A percentile compares a stretch with the other conserved stretches of the same genome.
phyloP scores from a whole-genome alignment of 1,139 yeast genomes.

The Pichia terricola region DNA sequence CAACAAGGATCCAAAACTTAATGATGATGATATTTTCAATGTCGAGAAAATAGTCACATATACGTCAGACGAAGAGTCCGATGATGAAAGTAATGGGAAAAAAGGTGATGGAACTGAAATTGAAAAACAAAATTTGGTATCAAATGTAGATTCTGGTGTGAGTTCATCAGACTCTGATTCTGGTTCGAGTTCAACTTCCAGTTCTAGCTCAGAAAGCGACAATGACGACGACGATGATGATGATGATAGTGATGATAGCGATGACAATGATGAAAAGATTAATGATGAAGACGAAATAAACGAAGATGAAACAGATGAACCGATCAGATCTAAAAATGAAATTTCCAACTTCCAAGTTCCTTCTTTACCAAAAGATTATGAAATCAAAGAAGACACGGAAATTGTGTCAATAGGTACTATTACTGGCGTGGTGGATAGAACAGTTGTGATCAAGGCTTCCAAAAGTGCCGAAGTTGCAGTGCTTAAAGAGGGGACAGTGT shows the following conservation, averaged over 20 bases:
- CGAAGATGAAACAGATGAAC: slow-evolving; percentile 38
- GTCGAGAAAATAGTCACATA: slow-evolving; percentile 9
- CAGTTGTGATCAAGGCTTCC: slow-evolving; percentile 64
- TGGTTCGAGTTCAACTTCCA: slow-evolving; percentile 8
- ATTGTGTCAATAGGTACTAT: slow-evolving; percentile 70
- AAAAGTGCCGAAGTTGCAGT: slow-evolving; percentile 80
- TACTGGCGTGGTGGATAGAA: slow-evolving; percentile 59
- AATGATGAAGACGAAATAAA: slow-evolving; percentile 27
- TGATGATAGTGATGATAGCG: slow-evolving; percentile 22
- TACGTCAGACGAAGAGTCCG: slow-evolving; percentile 14
- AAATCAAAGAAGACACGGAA: slow-evolving; percentile 48
- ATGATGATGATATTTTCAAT: slow-evolving; percentile 10
- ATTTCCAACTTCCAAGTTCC: slow-evolving; percentile 60
- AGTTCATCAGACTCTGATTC: slow-evolving; percentile 11
- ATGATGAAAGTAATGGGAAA: too few species aligned
- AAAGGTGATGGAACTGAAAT: slow-evolving; percentile 2
- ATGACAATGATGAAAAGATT: slow-evolving; percentile 17
- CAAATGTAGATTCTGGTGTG: slow-evolving; percentile 2
- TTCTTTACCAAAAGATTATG: slow-evolving; percentile 56
- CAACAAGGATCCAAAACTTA: too few species aligned
- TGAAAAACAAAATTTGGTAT: background rate
- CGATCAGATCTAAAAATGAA: slow-evolving; percentile 75
- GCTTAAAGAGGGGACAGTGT: slow-evolving; percentile 69
- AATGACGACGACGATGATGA: slow-evolving; percentile 11
- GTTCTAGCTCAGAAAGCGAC: slow-evolving; percentile 9